Percentiles rank a stretch among this genome's conserved stretches.
Conservation (phyloP, 139 green algal species). For the Chlamydomonas sphaeroides region DNA sequence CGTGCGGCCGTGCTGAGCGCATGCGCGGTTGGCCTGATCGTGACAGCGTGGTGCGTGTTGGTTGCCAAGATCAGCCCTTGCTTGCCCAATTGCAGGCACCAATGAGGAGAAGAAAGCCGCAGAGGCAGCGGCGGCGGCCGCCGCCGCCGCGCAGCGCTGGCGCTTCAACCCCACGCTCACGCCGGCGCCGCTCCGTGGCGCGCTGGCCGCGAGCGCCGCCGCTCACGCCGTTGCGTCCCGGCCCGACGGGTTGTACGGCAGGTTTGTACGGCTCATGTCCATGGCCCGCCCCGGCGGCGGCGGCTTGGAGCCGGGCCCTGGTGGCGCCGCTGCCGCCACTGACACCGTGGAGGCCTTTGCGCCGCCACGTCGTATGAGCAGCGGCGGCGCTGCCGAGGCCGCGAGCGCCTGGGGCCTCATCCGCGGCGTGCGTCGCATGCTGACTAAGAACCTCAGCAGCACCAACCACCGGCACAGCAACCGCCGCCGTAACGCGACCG, state of each 20-base stretch:
- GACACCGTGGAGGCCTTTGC: no score
- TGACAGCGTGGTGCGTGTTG: no score
- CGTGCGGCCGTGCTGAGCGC: no score
- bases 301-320: no score
- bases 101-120: background rate
- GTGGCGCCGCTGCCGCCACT: background rate
- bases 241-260: background rate
- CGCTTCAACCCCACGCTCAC: constrained; percentile 17
- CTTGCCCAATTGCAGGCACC: background rate
- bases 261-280: background rate
- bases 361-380: no score
- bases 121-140: background rate
- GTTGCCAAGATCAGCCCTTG: no score
- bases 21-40: no score
- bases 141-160: background rate
- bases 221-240: background rate
- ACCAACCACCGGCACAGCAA: no score
- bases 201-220: background rate
- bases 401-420: background rate
- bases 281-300: background rate
- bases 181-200: background rate
- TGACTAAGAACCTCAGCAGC: background rate
- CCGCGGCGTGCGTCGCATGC: background rate
- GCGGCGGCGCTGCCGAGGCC: no score
- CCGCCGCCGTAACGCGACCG: no score